Base-by-base conservation (phyloP, 169 alveolate genomes). In the Prorocentrum cordatum region DNA sequence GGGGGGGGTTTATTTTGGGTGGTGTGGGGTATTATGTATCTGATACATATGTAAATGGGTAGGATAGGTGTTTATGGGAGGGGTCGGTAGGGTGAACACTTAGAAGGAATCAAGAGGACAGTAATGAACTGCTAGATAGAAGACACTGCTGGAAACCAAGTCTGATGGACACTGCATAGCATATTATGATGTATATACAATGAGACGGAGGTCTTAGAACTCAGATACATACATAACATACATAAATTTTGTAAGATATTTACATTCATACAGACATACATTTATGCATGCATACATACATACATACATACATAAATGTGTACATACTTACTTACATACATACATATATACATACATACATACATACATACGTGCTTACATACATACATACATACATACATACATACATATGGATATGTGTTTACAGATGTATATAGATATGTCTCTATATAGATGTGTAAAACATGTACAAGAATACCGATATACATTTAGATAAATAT, bases 81-180 rank as follows among this genome's bases (percentile, higher is more conserved):
- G 29, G 7, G 1, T 64, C 47, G 27, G 10, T n/a, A 54, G 26
- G 64, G 22, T 16, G 29, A 26, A 7, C 64, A 6, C 68, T 1
- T 42, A 16, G 38, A 75, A 75, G 14, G 86, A 70, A 70, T 71
- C 47, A 22, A 70, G 50, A 75, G 39, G 9, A 16, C 86, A 70
- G 27, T 71, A 75, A 14, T 39, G 50, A 39, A 38, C 31, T 6
- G 66, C 22, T 54, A 6, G 64, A 22, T 54, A 27, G 26, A 16
- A 27, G 22, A 2, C 27, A 20, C 24, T 1, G 27, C 27, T 9
- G 7, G 7, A 54, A n/a, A 54, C 0, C 33, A 1, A 14, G n/a
- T 14, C 14, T 27, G n/a, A 0, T n/a, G 7, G 27, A 16, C 32
- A 5, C 20, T 59, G 24, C 35, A 18, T n/a, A n/a, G n/a, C n/a